Evolutionary conservation across 176 grass and related monocot species (phyloP).

Genomic region (Avena eriantha): DNA sequence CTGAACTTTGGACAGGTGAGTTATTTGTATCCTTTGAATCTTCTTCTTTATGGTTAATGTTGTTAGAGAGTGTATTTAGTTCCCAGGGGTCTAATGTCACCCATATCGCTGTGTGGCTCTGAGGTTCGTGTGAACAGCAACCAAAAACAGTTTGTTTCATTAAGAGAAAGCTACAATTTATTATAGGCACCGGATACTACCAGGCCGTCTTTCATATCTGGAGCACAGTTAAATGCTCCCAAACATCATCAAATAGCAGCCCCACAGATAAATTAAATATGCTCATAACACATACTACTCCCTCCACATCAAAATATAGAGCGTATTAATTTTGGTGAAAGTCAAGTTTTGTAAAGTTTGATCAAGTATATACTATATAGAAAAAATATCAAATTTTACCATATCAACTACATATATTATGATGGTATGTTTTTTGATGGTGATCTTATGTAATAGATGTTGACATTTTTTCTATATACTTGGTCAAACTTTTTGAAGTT

Average conservation of each 20-base stretch:
- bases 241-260: slow-evolving; percentile 12
- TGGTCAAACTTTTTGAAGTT: too few species aligned
- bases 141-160: slow-evolving; percentile 1
- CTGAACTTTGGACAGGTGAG: slow-evolving; percentile 94
- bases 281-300: neutral
- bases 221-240: neutral
- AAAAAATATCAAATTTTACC: too few species aligned
- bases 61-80: slow-evolving; percentile 4
- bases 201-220: neutral
- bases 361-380: too few species aligned
- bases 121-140: neutral
- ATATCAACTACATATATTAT: too few species aligned
- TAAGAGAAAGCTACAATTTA: neutral
- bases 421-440: too few species aligned
- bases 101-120: neutral
- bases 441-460: too few species aligned
- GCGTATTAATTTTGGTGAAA: too few species aligned
- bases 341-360: too few species aligned
- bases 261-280: neutral
- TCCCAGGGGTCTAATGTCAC: neutral
- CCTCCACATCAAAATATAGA: too few species aligned
- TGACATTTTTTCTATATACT: too few species aligned
- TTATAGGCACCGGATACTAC: neutral
- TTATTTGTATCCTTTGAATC: slow-evolving; percentile 30
- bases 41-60: slow-evolving; percentile 7